Conservation (phyloP, 495 filamentous ascomycete genomes). For the Penicillium parvum region DNA sequence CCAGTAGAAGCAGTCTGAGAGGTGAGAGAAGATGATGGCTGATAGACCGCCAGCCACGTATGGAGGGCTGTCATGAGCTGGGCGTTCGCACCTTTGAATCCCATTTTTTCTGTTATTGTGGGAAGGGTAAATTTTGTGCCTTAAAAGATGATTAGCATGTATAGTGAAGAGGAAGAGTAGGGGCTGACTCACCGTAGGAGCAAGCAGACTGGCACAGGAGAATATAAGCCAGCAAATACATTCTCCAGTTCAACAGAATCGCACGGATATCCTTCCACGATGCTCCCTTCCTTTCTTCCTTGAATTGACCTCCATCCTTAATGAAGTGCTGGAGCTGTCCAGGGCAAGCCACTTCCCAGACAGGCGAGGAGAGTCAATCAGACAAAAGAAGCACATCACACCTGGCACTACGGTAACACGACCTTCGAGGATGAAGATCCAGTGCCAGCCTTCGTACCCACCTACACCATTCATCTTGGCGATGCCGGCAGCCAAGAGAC, state of each 20-base stretch:
- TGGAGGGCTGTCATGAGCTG: conserved; percentile 31
- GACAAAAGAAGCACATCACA: conserved; percentile 48
- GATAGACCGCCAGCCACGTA: conserved; percentile 32
- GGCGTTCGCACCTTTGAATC: conserved; percentile 26
- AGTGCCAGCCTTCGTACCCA: conserved; percentile 61
- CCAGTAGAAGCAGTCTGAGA: conserved; percentile 38
- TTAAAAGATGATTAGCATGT: neutral
- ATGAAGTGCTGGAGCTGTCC: conserved; percentile 25
- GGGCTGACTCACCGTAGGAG: conserved; percentile 18
- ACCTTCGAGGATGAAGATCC: conserved; percentile 69
- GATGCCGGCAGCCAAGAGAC: conserved; percentile 62
- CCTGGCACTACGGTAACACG: conserved; percentile 54
- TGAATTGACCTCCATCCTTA: conserved; percentile 25
- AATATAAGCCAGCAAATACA: conserved; percentile 28
- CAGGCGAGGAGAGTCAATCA: conserved; percentile 23
- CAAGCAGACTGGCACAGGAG: conserved; percentile 24
- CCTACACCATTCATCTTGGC: conserved; percentile 62
- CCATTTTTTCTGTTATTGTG: conserved; percentile 29
- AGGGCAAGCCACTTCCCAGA: conserved; percentile 19
- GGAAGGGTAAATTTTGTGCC: conserved; percentile 30
- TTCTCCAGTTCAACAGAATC: conserved; percentile 24
- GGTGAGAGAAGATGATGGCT: conserved; percentile 24
- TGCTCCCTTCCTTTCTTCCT: conserved; percentile 14
- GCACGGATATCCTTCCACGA: conserved; percentile 19
- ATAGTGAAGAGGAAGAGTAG: neutral